Conservation (phyloP, 2,329 filamentous ascomycete species). For the Rugonectria rugulosa region DNA sequence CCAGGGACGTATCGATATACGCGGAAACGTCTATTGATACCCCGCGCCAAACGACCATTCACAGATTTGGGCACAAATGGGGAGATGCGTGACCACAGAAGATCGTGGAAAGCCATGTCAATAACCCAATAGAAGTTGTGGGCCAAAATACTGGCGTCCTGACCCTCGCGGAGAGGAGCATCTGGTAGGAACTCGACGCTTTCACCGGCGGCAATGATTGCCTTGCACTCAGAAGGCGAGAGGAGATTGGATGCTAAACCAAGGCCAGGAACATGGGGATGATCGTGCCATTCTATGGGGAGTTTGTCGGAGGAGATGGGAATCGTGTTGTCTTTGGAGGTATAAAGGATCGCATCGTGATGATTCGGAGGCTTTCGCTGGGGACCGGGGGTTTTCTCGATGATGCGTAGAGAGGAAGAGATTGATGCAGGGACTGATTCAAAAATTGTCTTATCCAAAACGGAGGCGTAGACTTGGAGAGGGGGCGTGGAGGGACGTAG, state of each 20-base stretch:
- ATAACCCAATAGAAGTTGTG: conserved; percentile 80
- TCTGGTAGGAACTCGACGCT: conserved; percentile 72
- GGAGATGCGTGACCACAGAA: conserved; percentile 67
- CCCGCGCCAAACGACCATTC: conserved; percentile 64
- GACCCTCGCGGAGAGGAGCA: conserved; percentile 70
- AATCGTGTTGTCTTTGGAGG: conserved; percentile 65
- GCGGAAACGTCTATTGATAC: conserved; percentile 73
- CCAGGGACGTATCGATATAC: conserved; percentile 78
- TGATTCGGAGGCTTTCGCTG: conserved; percentile 73
- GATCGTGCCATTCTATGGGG: conserved; percentile 61
- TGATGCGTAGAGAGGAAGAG: conserved; percentile 57
- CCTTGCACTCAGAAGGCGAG: conserved; percentile 66
- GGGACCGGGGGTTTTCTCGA: conserved; percentile 67
- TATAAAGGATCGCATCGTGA: conserved; percentile 71
- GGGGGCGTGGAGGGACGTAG: conserved; percentile 53
- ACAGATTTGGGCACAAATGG: conserved; percentile 63
- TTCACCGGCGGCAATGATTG: conserved; percentile 73
- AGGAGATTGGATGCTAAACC: conserved; percentile 68
- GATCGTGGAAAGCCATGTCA: conserved; percentile 68
- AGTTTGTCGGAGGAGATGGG: conserved; percentile 54
- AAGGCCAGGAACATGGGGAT: conserved; percentile 69
- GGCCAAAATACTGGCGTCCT: conserved; percentile 69
- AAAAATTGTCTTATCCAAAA: conserved; percentile 65
- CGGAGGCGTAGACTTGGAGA: conserved; percentile 61
- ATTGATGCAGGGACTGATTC: conserved; percentile 46